These are phyloP conservation scores for Odonthalia washingtoniensis DNA, from an alignment of 31 red algal species.

Conservation along the genomic window DNA sequence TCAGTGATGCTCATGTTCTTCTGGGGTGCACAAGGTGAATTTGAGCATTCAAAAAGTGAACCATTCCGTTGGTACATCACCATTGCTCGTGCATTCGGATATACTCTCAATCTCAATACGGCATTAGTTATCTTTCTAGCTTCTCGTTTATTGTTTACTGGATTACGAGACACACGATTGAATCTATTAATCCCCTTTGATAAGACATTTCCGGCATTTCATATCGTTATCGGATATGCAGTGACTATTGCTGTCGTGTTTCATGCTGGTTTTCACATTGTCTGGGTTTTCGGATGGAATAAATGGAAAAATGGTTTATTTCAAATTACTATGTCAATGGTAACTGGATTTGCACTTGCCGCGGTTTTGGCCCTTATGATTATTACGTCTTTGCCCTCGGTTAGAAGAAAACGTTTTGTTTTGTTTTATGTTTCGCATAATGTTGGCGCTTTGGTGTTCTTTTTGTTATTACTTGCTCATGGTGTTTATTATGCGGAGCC, in stretches of 20 bases:
- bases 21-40: conserved; percentile 47
- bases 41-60: conserved; percentile 16
- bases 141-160: conserved; percentile 52
- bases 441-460: conserved; percentile 55
- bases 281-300: conserved; percentile 29
- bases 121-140: conserved; percentile 71
- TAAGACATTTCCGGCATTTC: conserved; percentile 66
- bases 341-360: conserved; percentile 58
- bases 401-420: conserved; percentile 42
- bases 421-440: conserved; percentile 58
- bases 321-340: conserved; percentile 40
- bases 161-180: conserved; percentile 47
- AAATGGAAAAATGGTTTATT: conserved; percentile 57
- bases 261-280: conserved; percentile 61
- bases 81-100: conserved; percentile 67
- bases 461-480: conserved; percentile 63
- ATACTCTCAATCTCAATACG: conserved; percentile 78
- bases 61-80: conserved; percentile 35
- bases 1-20: conserved; percentile 54
- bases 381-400: conserved; percentile 1
- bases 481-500: conserved; percentile 58
- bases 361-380: conserved; percentile 59
- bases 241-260: conserved; percentile 43
- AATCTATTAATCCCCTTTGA: conserved; percentile 67
- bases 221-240: conserved; percentile 56